Evolutionary conservation across 345 rosid genomes (phyloP).

Genomic region (Hypericum androsaemum): DNA sequence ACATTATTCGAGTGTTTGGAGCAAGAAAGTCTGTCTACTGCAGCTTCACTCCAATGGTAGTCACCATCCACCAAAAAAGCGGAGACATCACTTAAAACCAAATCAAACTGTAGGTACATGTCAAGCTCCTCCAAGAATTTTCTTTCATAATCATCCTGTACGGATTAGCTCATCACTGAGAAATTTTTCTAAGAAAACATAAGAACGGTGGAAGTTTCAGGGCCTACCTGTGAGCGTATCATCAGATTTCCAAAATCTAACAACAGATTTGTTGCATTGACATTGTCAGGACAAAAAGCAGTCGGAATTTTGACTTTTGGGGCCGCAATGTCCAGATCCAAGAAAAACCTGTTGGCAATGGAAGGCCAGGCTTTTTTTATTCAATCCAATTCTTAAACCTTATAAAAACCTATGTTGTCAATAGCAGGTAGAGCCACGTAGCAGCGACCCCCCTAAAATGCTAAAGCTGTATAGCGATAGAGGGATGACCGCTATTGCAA

Average conservation of each 20-base stretch:
- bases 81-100: constrained; percentile 84
- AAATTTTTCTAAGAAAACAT: background rate
- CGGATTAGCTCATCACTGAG: constrained; percentile 4
- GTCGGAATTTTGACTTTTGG: constrained; percentile 98
- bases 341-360: constrained; percentile 50
- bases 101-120: constrained; percentile 85
- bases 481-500: too few species aligned
- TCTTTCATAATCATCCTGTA: constrained; percentile 60
- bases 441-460: too few species aligned
- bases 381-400: too few species aligned
- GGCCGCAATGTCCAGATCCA: constrained; percentile 96
- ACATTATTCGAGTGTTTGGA: constrained; percentile 22
- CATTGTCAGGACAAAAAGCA: constrained; percentile 61
- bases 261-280: constrained; percentile 73
- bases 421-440: too few species aligned
- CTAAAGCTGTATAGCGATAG: too few species aligned
- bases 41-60: constrained; percentile 54
- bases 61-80: constrained; percentile 96
- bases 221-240: constrained; percentile 71
- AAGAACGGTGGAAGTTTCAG: constrained; percentile 4
- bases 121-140: constrained; percentile 44
- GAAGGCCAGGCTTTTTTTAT: too few species aligned
- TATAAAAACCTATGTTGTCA: too few species aligned
- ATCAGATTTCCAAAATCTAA: constrained; percentile 92
- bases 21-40: constrained; percentile 24